phyloP scores from a whole-genome alignment of 192 early-diverging fungal genomes.

The Martensiomyces pterosporus region DNA sequence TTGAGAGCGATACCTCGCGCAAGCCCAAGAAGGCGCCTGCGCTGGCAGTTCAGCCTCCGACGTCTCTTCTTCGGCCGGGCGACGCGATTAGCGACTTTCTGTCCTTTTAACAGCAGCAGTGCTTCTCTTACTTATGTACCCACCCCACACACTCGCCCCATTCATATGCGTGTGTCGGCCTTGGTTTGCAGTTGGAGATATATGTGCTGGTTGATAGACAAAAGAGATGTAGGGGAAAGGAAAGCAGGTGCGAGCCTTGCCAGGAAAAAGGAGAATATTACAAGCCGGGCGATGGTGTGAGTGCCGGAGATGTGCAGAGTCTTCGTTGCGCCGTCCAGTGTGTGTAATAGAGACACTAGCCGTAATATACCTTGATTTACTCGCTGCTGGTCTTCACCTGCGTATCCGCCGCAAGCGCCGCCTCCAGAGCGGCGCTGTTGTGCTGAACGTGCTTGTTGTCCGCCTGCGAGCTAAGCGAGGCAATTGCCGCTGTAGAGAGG shows the following conservation, averaged over 20 bases:
- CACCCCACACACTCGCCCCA: too few species aligned
- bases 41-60: constrained; percentile 55
- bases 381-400: background rate
- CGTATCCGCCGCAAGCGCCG: constrained; percentile 32
- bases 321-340: too few species aligned
- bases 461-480: constrained; percentile 28
- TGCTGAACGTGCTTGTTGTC: constrained; percentile 14
- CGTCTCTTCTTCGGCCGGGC: constrained; percentile 48
- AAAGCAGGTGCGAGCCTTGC: too few species aligned
- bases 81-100: constrained; percentile 48
- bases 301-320: too few species aligned
- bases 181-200: too few species aligned
- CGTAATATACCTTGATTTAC: too few species aligned
- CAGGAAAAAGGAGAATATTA: too few species aligned
- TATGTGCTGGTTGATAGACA: too few species aligned
- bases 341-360: too few species aligned
- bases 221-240: too few species aligned
- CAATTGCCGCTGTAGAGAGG: constrained; percentile 57
- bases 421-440: constrained; percentile 43
- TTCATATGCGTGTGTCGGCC: too few species aligned
- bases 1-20: constrained; percentile 60
- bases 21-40: constrained; percentile 61
- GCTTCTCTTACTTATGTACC: background rate
- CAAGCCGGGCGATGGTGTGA: too few species aligned
- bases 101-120: constrained; percentile 8